Base-by-base conservation (phyloP, 2,329 filamentous ascomycete species). In the Beauveria asiatica region DNA sequence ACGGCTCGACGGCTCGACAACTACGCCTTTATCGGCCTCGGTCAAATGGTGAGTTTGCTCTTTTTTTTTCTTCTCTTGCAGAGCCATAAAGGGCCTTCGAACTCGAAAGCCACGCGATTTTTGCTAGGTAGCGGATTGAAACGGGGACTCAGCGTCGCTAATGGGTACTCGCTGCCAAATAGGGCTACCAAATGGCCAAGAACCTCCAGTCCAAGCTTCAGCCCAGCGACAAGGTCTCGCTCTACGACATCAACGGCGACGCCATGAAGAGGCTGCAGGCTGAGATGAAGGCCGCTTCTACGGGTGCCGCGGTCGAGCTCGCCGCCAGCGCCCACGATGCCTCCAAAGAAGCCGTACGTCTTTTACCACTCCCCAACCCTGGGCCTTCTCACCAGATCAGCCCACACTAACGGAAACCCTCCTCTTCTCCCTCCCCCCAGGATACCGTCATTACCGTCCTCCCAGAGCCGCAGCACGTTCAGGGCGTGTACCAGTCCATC, bases 401-500 rank as follows among this genome's bases (percentile, higher is more conserved):
- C 60, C 64, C 60, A 62, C 56, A 19, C 33, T 54, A 46, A 25
- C 59, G 62, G 13, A 37, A 50, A 8, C 5, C 25, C 6, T 11
- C 13, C 16, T 9, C 9, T 30, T 30, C 27, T 27, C 8, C 6
- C 27, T 2, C 27, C 27, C 16, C 10, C 58, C 66, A 97, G 93
- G 87, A 92, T 75, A 88, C 85, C 33, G 85, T 96, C 63, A 85
- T 99, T 60, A 96, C 92, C 13, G 92, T 91, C 62, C 83, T 99
- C 1, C 94, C 94, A 0, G 91, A 96, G 67, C 91, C 93, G 1
- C 81, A 87, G 30, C 93, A 97, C 70, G 93, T 97, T 61, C 88
- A 89, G 70, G 82, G 83, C 56, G 91, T 96, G 44, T 97, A 92
- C 73, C 78, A 84, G 51, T 81, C 87, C 59, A 92, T 97, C 70